A percentile compares a stretch with the other conserved stretches of the same genome.
Evolutionary conservation across 2,329 filamentous ascomycete species (phyloP).

Genomic region (Xylaria sp.): DNA sequence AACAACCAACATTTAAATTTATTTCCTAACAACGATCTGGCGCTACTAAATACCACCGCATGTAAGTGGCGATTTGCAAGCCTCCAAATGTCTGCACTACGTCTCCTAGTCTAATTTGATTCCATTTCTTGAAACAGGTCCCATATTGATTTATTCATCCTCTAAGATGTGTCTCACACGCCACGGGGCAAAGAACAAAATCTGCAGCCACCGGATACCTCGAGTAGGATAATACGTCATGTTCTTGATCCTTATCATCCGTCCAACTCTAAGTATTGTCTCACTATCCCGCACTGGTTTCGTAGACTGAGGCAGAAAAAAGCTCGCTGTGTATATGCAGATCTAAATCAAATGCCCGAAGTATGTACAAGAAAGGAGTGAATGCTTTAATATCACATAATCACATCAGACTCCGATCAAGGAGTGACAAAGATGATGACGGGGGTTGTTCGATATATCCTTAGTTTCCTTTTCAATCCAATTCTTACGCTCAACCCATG

Average conservation of each 20-base stretch:
- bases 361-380: slow-evolving; percentile 26
- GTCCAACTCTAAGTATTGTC: not conserved
- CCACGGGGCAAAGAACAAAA: not conserved
- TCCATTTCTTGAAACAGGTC: not conserved
- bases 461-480: slow-evolving; percentile 19
- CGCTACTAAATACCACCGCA: too few species aligned
- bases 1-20: too few species aligned
- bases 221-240: not conserved
- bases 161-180: not conserved
- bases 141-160: not conserved
- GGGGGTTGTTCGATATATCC: not conserved
- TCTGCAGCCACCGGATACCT: not conserved
- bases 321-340: not conserved
- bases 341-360: slow-evolving; percentile 3
- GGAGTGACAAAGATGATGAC: slow-evolving; percentile 10
- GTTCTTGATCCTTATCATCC: not conserved
- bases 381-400: slow-evolving; percentile 8
- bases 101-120: too few species aligned
- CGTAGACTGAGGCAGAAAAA: slow-evolving; percentile 1
- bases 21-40: too few species aligned
- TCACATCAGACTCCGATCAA: slow-evolving; percentile 13
- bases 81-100: not conserved
- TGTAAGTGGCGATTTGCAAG: not conserved
- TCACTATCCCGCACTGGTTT: not conserved
- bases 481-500: slow-evolving; percentile 36